Base-by-base conservation (phyloP, 371 early-diverging fungal species). In the Coemansia sp. region DNA sequence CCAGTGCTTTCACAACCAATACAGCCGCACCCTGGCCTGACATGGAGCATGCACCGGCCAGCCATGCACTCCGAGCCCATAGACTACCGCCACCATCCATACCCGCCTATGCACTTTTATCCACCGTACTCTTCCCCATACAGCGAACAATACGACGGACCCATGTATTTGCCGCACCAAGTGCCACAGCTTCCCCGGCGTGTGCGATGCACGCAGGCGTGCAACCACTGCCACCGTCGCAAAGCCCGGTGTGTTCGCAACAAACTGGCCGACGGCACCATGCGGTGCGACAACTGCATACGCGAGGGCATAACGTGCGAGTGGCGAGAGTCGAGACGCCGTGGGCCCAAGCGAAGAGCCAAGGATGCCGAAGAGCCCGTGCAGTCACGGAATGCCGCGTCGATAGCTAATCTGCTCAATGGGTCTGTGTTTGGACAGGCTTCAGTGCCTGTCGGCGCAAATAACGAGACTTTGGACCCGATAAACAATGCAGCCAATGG, bases 201-300 rank as follows among this genome's bases (percentile, higher is more conserved):
- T 7, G 28, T 64, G 19, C 70, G 73, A 6, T 60, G 73, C 29
- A 62, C 69, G 4, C 65, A 69, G 63, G 73, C 73, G 12, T 73
- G 73, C 63, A 69, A 63, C 55, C 52, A 69, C 70, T 73, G 73
- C 54, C 73, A 70, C 63, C 57, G 62, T 8, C 55, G 69, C 40
- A 73, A 73, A 19, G 66, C 70, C 0, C 61, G 70, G 41, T 73
- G 73, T 53, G 70, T 61, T 23, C 61, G 70, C 44, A 73, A 65
- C 69, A 40, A 24, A 2, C 48, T 73, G 64, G 51, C 65, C 2
- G 73, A 73, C n/a, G 73, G 73, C 59, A 39, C 70, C 3, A 44
- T 46, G 4, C 62, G 59, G 5, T 73, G 73, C 51, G 70, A 65
- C 48, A 73, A 65, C 55, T 73, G 73, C 32, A 58, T 73, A 26